Evolutionary conservation across 2,329 filamentous ascomycete species (phyloP).

Genomic region (Botrytis aclada): DNA sequence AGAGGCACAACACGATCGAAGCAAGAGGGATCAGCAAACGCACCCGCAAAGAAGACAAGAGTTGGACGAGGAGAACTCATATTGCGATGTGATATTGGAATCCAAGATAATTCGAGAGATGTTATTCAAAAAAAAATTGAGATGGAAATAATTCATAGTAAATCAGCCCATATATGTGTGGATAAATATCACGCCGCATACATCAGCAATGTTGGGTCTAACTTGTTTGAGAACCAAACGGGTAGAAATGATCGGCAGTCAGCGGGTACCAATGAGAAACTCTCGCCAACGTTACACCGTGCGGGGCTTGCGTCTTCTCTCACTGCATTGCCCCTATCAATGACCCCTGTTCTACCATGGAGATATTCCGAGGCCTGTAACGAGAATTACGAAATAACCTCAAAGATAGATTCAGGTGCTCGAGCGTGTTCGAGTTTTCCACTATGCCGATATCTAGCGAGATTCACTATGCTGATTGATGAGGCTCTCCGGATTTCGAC

Average conservation of each 20-base stretch:
- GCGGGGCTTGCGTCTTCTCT: neutral
- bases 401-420: neutral
- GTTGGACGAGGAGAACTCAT: neutral
- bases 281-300: neutral
- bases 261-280: neutral
- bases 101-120: neutral
- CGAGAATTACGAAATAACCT: neutral
- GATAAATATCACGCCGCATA: neutral
- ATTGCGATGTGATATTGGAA: neutral
- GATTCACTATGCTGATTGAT: neutral
- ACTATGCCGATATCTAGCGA: neutral
- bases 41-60: neutral
- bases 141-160: neutral
- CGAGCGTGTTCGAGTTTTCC: neutral
- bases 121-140: no score
- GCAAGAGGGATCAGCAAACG: neutral
- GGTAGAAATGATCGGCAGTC: neutral
- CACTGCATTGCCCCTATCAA: neutral
- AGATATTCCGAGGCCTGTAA: neutral
- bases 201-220: neutral
- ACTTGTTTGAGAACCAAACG: neutral
- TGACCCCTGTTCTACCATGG: neutral
- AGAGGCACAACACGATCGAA: neutral
- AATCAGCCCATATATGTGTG: neutral
- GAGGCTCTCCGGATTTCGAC: neutral